Evolutionary conservation across 805 yeast species (phyloP).

Genomic region (Scheffersomyces amazonensis): DNA sequence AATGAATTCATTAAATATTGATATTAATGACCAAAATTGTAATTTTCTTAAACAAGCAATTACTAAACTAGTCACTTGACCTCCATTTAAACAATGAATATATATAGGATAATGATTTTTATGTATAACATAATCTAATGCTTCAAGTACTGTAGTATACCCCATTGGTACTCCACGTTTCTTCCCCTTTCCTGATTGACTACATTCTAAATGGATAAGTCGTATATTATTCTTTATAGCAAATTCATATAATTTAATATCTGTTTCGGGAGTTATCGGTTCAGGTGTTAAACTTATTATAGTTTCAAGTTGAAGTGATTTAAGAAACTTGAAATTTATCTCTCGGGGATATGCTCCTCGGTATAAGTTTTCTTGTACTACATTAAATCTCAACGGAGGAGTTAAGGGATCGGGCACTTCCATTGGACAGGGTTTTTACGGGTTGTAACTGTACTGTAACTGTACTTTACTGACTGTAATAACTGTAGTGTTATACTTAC

Average conservation of each 20-base stretch:
- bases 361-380: constrained; percentile 66
- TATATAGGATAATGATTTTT: constrained; percentile 65
- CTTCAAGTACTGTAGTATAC: constrained; percentile 54
- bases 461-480: no score
- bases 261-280: constrained; percentile 56
- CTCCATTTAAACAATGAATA: constrained; percentile 86
- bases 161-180: constrained; percentile 82
- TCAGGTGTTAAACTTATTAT: constrained; percentile 79
- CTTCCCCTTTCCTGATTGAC: constrained; percentile 70
- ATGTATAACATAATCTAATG: constrained; percentile 61
- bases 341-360: constrained; percentile 88
- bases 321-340: constrained; percentile 65
- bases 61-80: constrained; percentile 78
- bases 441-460: no score
- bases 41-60: constrained; percentile 83
- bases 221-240: constrained; percentile 53
- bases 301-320: constrained; percentile 62
- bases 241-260: constrained; percentile 49
- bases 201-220: constrained; percentile 66
- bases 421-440: no score
- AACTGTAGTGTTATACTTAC: no score
- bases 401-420: constrained; percentile 33
- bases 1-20: constrained; percentile 82
- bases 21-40: constrained; percentile 84
- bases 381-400: constrained; percentile 78